phyloP scores from a whole-genome alignment of 768 basidiomycete genomes.

The Amanita polypyramis region DNA sequence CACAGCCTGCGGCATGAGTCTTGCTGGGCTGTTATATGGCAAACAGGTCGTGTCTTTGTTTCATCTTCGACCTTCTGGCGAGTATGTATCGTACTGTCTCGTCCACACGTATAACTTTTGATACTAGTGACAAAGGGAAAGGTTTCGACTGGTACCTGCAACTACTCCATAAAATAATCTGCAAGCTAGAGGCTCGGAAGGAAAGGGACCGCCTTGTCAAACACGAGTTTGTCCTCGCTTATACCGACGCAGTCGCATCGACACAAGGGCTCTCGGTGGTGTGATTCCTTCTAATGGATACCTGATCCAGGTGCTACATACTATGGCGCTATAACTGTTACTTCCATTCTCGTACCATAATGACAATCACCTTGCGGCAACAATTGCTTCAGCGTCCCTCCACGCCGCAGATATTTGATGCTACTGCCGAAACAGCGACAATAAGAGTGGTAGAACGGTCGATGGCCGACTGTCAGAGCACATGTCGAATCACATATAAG shows the following conservation, averaged over 20 bases:
- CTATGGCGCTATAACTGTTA: not conserved
- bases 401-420: not conserved
- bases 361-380: not conserved
- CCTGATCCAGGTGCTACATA: not conserved
- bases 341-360: not conserved
- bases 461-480: not conserved
- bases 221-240: not conserved
- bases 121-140: not conserved
- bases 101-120: not conserved
- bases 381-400: not conserved
- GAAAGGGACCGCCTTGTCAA: not conserved
- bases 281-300: not conserved
- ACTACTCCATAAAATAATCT: not conserved
- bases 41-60: no score
- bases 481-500: not conserved
- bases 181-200: not conserved
- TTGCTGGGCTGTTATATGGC: no score
- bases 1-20: no score
- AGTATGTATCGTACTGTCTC: not conserved
- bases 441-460: not conserved
- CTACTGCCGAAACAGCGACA: not conserved
- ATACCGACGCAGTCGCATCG: not conserved
- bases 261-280: not conserved
- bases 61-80: no score
- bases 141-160: not conserved